phyloP scores from a whole-genome alignment of 2,329 filamentous ascomycete genomes.

The Dothiorella sarmentorum region DNA sequence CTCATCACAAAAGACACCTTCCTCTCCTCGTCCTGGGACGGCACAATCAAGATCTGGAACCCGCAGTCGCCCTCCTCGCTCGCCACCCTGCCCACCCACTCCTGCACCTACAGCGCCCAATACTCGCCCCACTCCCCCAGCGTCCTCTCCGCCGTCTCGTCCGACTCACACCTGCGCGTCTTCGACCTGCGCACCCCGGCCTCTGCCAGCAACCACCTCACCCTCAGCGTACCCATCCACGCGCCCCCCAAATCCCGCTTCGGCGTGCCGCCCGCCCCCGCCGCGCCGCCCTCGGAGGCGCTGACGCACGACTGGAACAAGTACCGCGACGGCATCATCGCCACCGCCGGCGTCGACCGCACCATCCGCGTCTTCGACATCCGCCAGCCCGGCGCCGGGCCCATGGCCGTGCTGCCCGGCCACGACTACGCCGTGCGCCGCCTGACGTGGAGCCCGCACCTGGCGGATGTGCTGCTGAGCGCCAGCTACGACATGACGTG shows the following conservation, averaged over 20 bases:
- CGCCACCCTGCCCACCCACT: constrained; percentile 83
- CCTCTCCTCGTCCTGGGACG: constrained; percentile 91
- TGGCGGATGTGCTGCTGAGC: constrained; percentile 80
- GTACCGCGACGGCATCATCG: constrained; percentile 79
- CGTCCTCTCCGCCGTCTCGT: constrained; percentile 81
- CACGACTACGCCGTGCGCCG: constrained; percentile 89
- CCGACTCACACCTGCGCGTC: constrained; percentile 82
- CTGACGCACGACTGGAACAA: constrained; percentile 99
- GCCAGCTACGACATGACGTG: constrained; percentile 99
- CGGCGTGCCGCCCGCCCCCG: constrained; percentile 38
- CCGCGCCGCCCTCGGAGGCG: constrained; percentile 69
- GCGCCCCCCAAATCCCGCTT: constrained; percentile 55
- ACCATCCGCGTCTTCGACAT: constrained; percentile 88
- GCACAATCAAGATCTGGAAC: constrained; percentile 93
- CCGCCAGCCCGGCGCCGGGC: constrained; percentile 68
- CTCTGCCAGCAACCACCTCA: constrained; percentile 83
- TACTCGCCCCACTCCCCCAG: constrained; percentile 87
- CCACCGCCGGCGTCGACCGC: constrained; percentile 85
- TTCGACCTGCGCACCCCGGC: constrained; percentile 89
- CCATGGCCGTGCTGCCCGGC: constrained; percentile 70
- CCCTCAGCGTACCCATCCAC: constrained; percentile 79
- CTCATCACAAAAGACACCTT: constrained; percentile 88
- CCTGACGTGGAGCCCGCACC: constrained; percentile 88
- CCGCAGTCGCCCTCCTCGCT: constrained; percentile 72
- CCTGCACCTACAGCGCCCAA: constrained; percentile 88